These are phyloP conservation scores for Sindora glabra DNA, from an alignment of 306 rosid genomes.

Conservation along the genomic window DNA sequence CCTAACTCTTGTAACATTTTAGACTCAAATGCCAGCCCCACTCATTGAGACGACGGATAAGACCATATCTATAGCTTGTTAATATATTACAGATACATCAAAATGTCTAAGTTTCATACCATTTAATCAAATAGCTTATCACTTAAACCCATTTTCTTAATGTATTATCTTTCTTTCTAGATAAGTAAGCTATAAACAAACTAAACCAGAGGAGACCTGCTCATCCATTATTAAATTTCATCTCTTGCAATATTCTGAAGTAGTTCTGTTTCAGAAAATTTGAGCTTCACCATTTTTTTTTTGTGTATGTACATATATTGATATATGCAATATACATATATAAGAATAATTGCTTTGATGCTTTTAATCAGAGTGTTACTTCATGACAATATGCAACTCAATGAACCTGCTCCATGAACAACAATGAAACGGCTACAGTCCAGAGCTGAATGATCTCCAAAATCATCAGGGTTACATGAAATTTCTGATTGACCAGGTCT, in stretches of 20 bases:
- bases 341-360: neutral
- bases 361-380: neutral
- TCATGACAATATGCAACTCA: neutral
- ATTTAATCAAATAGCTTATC: too few species aligned
- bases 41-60: neutral
- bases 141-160: too few species aligned
- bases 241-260: neutral
- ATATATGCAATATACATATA: neutral
- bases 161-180: too few species aligned
- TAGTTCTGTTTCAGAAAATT: neutral
- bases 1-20: too few species aligned
- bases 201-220: too few species aligned
- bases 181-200: too few species aligned
- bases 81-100: neutral
- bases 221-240: too few species aligned
- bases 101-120: neutral
- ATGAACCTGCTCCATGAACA: conserved; percentile 96
- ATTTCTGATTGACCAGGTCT: conserved; percentile 45
- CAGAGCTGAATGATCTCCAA: conserved; percentile 27
- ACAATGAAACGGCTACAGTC: conserved; percentile 56
- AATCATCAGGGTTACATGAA: conserved; percentile 34
- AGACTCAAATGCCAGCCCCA: too few species aligned
- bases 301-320: neutral
- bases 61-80: neutral
- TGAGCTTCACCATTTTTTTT: too few species aligned